These are phyloP conservation scores for Poa pratensis DNA, from an alignment of 176 grass and related monocot genomes.

Conservation along the genomic window DNA sequence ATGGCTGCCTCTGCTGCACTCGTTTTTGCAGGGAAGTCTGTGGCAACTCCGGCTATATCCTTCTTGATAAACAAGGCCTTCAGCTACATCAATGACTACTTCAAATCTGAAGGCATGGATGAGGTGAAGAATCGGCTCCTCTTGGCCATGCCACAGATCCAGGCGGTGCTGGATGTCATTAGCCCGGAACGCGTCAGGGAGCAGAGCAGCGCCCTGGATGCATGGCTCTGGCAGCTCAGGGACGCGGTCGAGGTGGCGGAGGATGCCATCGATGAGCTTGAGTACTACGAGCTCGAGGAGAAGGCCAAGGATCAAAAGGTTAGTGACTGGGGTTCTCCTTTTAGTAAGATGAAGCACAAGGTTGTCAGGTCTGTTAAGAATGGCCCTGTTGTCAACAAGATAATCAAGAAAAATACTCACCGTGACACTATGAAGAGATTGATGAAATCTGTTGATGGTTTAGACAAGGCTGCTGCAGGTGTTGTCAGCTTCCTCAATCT, in stretches of 20 bases:
- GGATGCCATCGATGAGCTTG: conserved; percentile 44
- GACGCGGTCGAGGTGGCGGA: conserved; percentile 38
- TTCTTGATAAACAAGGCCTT: conserved; percentile 31
- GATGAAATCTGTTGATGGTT: not conserved
- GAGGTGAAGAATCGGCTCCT: conserved; percentile 8
- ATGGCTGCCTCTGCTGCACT: not conserved
- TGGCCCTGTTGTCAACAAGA: too few species aligned
- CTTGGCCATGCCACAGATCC: conserved; percentile 32
- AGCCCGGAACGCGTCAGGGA: conserved; percentile 4
- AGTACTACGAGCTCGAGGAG: conserved; percentile 37
- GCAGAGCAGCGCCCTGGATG: conserved; percentile 28
- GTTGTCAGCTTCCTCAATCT: not conserved
- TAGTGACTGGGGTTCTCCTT: not conserved
- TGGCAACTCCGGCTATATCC: conserved; percentile 28
- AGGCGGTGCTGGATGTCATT: conserved; percentile 25
- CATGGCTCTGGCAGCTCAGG: conserved; percentile 53
- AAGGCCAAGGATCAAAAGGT: conserved; percentile 22
- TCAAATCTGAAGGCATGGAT: not conserved
- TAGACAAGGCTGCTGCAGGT: not conserved
- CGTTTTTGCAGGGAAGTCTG: conserved; percentile 3
- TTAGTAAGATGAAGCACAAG: conserved; percentile 26
- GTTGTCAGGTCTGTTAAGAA: conserved; percentile 40
- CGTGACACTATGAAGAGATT: conserved; percentile 5
- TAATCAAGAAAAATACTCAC: not conserved
- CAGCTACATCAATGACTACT: not conserved